A percentile compares a stretch with the other conserved stretches of the same genome.
These are phyloP conservation scores for Cardamine resedifolia DNA, from an alignment of 345 rosid species.

Conservation along the genomic window DNA sequence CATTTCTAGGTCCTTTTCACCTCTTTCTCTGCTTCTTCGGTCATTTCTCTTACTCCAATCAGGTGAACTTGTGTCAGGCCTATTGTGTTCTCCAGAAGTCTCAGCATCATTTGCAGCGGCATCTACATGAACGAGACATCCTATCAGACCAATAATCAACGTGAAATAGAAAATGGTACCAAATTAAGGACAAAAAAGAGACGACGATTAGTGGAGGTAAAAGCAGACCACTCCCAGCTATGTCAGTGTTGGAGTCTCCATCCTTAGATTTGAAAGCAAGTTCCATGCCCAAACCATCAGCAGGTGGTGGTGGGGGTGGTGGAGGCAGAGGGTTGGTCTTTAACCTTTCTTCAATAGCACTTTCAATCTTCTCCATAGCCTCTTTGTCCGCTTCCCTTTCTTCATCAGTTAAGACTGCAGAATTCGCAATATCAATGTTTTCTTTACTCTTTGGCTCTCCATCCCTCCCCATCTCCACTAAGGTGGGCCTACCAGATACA, in stretches of 20 bases:
- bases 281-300: constrained; percentile 59
- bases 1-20: constrained; percentile 86
- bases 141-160: constrained; percentile 12
- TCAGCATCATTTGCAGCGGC: constrained; percentile 62
- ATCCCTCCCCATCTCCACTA: constrained; percentile 48
- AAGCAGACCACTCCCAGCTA: constrained; percentile 52
- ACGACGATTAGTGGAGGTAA: constrained; percentile 5
- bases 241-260: constrained; percentile 60
- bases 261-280: constrained; percentile 59
- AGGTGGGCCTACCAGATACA: background rate
- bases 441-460: constrained; percentile 54
- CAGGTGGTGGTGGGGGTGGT: constrained; percentile 64
- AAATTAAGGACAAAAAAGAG: background rate
- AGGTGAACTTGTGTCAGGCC: constrained; percentile 78
- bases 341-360: constrained; percentile 80
- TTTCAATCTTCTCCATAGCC: constrained; percentile 64
- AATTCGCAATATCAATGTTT: constrained; percentile 55
- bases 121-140: constrained; percentile 44
- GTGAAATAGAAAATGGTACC: background rate
- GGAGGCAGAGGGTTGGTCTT: constrained; percentile 86
- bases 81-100: constrained; percentile 66
- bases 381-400: constrained; percentile 78
- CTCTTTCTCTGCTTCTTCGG: constrained; percentile 79
- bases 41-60: constrained; percentile 69
- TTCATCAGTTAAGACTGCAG: constrained; percentile 79